These are phyloP conservation scores for Gaillardinia entomophila DNA, from an alignment of 805 yeast genomes.

Conservation along the genomic window DNA sequence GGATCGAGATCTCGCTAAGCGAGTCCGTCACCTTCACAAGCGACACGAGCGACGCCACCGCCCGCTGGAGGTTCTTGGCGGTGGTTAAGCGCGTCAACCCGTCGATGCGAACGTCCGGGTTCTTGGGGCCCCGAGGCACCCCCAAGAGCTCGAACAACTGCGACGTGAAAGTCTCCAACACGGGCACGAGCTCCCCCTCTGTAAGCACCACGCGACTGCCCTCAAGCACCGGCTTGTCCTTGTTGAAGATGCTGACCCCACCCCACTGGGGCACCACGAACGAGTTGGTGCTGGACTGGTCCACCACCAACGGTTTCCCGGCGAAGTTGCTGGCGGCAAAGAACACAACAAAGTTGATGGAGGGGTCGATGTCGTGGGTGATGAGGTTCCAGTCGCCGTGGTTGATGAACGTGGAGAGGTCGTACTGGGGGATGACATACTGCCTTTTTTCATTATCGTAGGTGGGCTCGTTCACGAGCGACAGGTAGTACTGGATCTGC, in stretches of 20 bases:
- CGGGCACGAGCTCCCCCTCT: conserved; percentile 44
- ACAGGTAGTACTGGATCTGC: conserved; percentile 68
- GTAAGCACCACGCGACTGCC: conserved; percentile 19
- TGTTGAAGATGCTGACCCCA: conserved; percentile 56
- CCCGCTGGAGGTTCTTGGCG: conserved; percentile 50
- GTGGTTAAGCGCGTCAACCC: conserved; percentile 56
- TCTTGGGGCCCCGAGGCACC: conserved; percentile 49
- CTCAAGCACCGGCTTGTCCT: conserved; percentile 15
- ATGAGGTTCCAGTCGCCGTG: conserved; percentile 76
- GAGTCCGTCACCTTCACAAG: conserved; percentile 62
- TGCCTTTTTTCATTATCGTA: conserved; percentile 17
- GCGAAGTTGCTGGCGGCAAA: conserved; percentile 46
- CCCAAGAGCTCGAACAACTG: conserved; percentile 75
- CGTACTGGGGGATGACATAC: conserved; percentile 39
- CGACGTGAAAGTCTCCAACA: conserved; percentile 64
- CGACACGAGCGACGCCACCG: conserved; percentile 69
- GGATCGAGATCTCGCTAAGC: conserved; percentile 78
- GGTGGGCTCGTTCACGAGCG: conserved; percentile 22
- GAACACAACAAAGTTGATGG: conserved; percentile 65
- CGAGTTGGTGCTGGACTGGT: conserved; percentile 44
- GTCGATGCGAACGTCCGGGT: conserved; percentile 62
- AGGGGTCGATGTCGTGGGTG: conserved; percentile 57
- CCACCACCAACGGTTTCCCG: conserved; percentile 45
- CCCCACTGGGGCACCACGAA: conserved; percentile 90
- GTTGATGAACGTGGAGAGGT: conserved; percentile 73